Evolutionary conservation across 257 asterid genomes (phyloP).

Genomic region (Petrea volubilis): DNA sequence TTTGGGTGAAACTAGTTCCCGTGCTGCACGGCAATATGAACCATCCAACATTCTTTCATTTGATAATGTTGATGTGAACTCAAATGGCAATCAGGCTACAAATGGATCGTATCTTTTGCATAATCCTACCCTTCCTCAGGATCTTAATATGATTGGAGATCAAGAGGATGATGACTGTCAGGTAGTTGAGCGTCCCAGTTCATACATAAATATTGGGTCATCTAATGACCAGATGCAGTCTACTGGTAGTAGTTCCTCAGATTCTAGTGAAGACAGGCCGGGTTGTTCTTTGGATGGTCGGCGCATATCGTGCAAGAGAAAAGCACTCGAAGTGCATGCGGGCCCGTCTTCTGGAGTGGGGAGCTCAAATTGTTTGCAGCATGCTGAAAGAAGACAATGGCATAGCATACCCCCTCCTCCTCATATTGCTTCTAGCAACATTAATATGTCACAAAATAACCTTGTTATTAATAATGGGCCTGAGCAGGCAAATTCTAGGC

Average conservation of each 20-base stretch:
- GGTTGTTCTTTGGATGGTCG: slow-evolving; percentile 58
- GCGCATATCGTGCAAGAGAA: slow-evolving; percentile 74
- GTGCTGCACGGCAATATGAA: slow-evolving; percentile 20
- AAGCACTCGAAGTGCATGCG: slow-evolving; percentile 54
- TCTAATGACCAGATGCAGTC: slow-evolving; percentile 37
- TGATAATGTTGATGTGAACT: slow-evolving; percentile 33
- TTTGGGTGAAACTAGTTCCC: slow-evolving; percentile 73
- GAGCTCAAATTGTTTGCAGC: slow-evolving; percentile 48
- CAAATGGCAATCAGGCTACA: slow-evolving; percentile 29
- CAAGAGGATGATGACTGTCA: slow-evolving; percentile 62
- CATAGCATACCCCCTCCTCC: slow-evolving; percentile 35
- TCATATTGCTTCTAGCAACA: slow-evolving; percentile 35
- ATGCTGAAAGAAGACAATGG: slow-evolving; percentile 53
- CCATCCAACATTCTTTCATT: slow-evolving; percentile 40
- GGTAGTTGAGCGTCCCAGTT: slow-evolving; percentile 50
- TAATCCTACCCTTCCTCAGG: slow-evolving; percentile 45
- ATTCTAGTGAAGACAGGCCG: slow-evolving; percentile 48
- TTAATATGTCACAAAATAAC: slow-evolving; percentile 28
- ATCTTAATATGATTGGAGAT: slow-evolving; percentile 49
- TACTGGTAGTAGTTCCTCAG: slow-evolving; percentile 39
- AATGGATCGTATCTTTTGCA: slow-evolving; percentile 34
- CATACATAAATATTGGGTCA: slow-evolving; percentile 42
- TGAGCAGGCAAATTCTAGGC: slow-evolving; percentile 62
- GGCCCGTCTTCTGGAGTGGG: slow-evolving; percentile 78
- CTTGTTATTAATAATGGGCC: slow-evolving; percentile 22